Conservation (phyloP, 2,329 filamentous ascomycete genomes). For the Stachybotrys chartarum region DNA sequence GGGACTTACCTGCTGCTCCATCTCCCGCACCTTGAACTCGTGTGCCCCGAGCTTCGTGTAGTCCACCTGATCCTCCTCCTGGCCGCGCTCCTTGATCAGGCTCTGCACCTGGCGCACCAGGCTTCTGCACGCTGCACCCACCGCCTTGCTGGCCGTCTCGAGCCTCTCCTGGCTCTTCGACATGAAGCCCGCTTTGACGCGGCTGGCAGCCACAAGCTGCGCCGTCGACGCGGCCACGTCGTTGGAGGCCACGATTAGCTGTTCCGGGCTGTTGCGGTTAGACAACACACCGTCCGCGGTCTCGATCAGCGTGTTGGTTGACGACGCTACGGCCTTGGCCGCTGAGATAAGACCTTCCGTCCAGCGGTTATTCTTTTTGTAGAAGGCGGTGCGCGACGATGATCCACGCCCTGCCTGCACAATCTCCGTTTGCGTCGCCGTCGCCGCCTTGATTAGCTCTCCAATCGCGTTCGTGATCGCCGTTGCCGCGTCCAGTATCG, state of each 20-base stretch:
- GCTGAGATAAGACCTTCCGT: constrained; percentile 96
- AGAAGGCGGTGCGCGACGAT: constrained; percentile 85
- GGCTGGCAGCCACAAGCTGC: constrained; percentile 88
- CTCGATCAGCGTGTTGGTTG: constrained; percentile 94
- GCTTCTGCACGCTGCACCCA: constrained; percentile 78
- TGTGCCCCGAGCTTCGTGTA: constrained; percentile 83
- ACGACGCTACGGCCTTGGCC: constrained; percentile 88
- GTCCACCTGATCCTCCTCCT: constrained; percentile 77
- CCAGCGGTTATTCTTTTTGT: constrained; percentile 99
- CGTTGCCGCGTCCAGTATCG: constrained; percentile 85
- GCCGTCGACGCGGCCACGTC: constrained; percentile 94
- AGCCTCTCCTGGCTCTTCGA: constrained; percentile 90
- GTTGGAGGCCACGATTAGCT: constrained; percentile 96
- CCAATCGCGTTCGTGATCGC: constrained; percentile 93
- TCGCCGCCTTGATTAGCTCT: constrained; percentile 89
- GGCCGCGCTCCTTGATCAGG: constrained; percentile 83
- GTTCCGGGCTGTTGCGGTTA: constrained; percentile 86
- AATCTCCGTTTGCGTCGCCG: constrained; percentile 90
- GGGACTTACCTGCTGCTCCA: constrained; percentile 88
- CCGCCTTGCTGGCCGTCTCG: constrained; percentile 86
- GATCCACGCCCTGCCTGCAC: constrained; percentile 86
- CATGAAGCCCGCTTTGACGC: constrained; percentile 98
- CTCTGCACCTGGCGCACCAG: constrained; percentile 89
- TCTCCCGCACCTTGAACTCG: constrained; percentile 97
- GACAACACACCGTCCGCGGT: constrained; percentile 94